Conservation (phyloP, 805 yeast species). For the Schwanniomyces vanrijiae region DNA sequence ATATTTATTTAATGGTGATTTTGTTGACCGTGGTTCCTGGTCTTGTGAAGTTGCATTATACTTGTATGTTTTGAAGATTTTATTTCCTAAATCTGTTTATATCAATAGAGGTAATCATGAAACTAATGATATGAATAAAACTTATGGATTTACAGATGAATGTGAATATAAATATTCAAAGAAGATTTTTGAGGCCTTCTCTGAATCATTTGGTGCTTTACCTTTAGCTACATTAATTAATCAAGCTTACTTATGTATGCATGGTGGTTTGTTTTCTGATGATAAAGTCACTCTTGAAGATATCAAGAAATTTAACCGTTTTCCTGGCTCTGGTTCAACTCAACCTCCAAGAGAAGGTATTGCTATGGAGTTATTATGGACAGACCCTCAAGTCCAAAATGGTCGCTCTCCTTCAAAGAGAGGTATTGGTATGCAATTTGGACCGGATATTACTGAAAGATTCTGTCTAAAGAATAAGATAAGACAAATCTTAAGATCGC, state of each 20-base stretch:
- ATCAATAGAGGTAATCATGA: constrained; percentile 96
- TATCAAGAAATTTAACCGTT: constrained; percentile 68
- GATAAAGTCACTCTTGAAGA: constrained; percentile 72
- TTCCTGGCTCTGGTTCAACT: constrained; percentile 46
- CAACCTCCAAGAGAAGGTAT: constrained; percentile 92
- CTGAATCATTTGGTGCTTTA: constrained; percentile 80
- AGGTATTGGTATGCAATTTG: constrained; percentile 95
- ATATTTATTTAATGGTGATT: constrained; percentile 93
- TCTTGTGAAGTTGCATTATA: constrained; percentile 92
- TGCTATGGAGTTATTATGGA: constrained; percentile 97
- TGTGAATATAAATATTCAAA: constrained; percentile 87
- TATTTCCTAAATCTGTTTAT: constrained; percentile 68
- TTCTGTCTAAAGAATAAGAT: constrained; percentile 74
- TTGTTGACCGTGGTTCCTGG: constrained; percentile 98
- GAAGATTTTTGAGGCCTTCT: constrained; percentile 75
- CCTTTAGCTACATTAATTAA: constrained; percentile 87
- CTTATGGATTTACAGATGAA: constrained; percentile 95
- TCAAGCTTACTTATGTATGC: constrained; percentile 80
- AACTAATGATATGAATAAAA: constrained; percentile 93
- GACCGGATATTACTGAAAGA: constrained; percentile 86
- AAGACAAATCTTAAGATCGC: constrained; percentile 85
- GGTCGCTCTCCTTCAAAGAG: constrained; percentile 90
- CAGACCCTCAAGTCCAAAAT: constrained; percentile 80
- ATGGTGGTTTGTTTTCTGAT: constrained; percentile 90
- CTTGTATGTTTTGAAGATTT: constrained; percentile 71